Base-by-base conservation (phyloP, 2,329 filamentous ascomycete genomes). In the Furcasterigmium furcatum region DNA sequence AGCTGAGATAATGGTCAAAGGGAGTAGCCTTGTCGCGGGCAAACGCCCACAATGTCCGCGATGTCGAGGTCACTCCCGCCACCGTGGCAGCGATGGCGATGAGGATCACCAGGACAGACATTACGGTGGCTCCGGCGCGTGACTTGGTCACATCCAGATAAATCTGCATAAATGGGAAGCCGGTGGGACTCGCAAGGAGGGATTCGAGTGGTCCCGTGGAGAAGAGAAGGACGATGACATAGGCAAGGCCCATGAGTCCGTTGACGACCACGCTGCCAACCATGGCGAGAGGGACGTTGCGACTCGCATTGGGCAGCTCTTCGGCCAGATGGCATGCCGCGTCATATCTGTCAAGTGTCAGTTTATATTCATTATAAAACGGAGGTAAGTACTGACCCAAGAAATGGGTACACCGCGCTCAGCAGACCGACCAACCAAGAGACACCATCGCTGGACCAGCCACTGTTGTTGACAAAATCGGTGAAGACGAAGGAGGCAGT, bases 231-330 rank as follows among this genome's bases (percentile, higher is more conserved):
- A 73, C 56, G 43, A 72, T 59, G 25, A 58, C 60, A 49, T 67
- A 74, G 4, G 59, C 57, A 2, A 76, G 57, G 4, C 72, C 73
- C 40, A 76, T 64, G 1, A 75, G 41, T 0, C 72, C 72, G 41
- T 76, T 76, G 30, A 72, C 55, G 0, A 62, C 43, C 2, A 63
- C 59, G 32, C 58, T 62, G 5, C 62, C 60, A 0, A 66, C 51
- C 61, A 65, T 65, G 6, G 62, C 62, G 5, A 62, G 29, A 0
- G 62, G 62, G 0, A 65, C 62, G 19, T 64, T 59, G 0, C 60
- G 57, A n/a, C 53, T 58, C 0, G 63, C 57, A 16, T 65, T 47
- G 4, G 58, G 63, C 16, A 66, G 53, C 27, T 66, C 63, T 27
- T 66, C 63, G 4, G 62, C 56, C 10, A 66, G 19, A 41, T 66